A percentile compares a stretch with the other conserved stretches of the same genome.
phyloP scores from a whole-genome alignment of 768 basidiomycete species.

The Chlorophyllum brunneum region DNA sequence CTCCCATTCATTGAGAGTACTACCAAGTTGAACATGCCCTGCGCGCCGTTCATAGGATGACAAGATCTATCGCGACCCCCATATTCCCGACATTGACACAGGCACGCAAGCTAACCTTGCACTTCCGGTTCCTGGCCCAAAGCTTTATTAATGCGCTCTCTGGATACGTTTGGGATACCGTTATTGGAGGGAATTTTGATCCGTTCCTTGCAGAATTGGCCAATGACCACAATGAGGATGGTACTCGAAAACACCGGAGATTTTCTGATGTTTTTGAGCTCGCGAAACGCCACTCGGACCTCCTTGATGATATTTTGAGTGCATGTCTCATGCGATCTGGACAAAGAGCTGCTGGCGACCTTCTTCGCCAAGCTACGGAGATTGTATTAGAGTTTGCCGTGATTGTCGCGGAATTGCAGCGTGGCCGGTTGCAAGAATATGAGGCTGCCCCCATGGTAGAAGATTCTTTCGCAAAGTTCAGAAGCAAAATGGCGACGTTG shows the following conservation, averaged over 20 bases:
- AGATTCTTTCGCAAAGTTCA: constrained; percentile 50
- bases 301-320: constrained; percentile 73
- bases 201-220: constrained; percentile 51
- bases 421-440: constrained; percentile 56
- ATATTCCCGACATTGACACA: constrained; percentile 57
- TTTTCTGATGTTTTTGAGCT: constrained; percentile 77
- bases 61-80: constrained; percentile 34
- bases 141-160: constrained; percentile 66
- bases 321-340: constrained; percentile 70
- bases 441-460: constrained; percentile 56
- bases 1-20: neutral
- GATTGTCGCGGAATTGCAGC: constrained; percentile 56
- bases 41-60: constrained; percentile 63
- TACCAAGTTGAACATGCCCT: constrained; percentile 75
- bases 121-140: constrained; percentile 72
- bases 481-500: constrained; percentile 49
- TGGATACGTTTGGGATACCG: constrained; percentile 76
- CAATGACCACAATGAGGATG: constrained; percentile 5
- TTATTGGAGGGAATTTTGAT: constrained; percentile 74
- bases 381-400: constrained; percentile 64
- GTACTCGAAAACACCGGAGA: constrained; percentile 6
- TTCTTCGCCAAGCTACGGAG: constrained; percentile 60
- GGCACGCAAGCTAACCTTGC: constrained; percentile 51
- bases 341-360: constrained; percentile 62
- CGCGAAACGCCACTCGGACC: constrained; percentile 57